Evolutionary conservation across 164 flowering plant genomes (phyloP).

Genomic region (Annona cherimola): DNA sequence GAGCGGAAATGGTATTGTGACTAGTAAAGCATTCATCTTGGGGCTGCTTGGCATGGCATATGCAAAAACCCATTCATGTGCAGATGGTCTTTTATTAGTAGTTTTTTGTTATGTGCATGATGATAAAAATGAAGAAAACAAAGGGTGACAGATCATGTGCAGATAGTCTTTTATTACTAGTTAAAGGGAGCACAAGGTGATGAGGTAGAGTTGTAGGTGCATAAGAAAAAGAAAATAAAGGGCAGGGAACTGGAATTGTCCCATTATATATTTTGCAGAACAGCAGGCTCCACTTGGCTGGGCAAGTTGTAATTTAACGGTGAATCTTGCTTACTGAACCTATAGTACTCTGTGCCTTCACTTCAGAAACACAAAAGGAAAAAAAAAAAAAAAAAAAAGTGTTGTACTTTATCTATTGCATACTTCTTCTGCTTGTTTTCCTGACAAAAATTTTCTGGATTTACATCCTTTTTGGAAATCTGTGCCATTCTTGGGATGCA

Average conservation of each 20-base stretch:
- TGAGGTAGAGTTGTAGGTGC: too few relatives aligned
- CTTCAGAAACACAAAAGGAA: too few relatives aligned
- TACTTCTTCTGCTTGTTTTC: neutral
- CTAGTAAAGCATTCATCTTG: neutral
- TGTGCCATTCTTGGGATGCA: neutral
- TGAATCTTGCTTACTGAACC: neutral
- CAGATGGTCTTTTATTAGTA: neutral
- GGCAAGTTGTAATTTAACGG: neutral
- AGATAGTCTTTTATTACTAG: too few relatives aligned
- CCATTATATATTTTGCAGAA: neutral
- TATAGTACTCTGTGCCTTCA: too few relatives aligned
- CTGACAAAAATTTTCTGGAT: neutral
- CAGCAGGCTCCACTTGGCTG: neutral
- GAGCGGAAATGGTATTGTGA: conserved; percentile 72
- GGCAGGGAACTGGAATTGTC: neutral
- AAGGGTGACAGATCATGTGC: too few relatives aligned
- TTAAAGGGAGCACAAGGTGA: too few relatives aligned
- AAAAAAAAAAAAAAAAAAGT: too few relatives aligned
- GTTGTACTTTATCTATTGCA: neutral
- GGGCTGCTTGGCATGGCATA: neutral
- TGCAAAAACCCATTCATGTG: neutral
- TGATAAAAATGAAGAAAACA: too few relatives aligned
- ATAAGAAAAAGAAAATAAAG: too few relatives aligned
- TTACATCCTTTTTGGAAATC: neutral
- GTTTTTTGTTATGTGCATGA: neutral